These are phyloP conservation scores for Alternaria rosae DNA, from an alignment of 2,329 filamentous ascomycete genomes.

Conservation along the genomic window DNA sequence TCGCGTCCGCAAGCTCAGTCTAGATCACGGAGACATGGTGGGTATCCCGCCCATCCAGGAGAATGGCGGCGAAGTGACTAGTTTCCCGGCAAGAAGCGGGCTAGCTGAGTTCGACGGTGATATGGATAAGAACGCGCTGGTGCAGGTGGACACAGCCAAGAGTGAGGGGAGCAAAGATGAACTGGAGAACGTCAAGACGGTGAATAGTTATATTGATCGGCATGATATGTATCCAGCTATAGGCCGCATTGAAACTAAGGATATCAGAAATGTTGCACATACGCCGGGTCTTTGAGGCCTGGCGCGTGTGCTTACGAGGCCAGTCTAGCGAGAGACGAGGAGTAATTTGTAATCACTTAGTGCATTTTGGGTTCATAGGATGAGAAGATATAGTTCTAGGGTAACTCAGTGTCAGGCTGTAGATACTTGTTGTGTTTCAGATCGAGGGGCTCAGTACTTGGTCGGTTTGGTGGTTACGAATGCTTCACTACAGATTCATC, in stretches of 20 bases:
- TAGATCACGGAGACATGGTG: conserved; percentile 11
- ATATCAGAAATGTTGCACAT: conserved; percentile 46
- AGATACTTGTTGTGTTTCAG: neutral
- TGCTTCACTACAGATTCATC: neutral
- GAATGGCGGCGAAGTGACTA: conserved; percentile 13
- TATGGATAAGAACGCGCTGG: conserved; percentile 33
- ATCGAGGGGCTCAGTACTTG: neutral
- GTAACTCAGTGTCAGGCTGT: neutral
- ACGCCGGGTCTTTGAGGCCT: conserved; percentile 3
- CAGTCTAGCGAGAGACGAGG: neutral
- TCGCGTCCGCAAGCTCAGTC: conserved; percentile 28
- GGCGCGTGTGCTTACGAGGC: neutral
- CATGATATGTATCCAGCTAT: conserved; percentile 54
- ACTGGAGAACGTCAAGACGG: conserved; percentile 39
- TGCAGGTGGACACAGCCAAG: conserved; percentile 37
- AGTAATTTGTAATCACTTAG: neutral
- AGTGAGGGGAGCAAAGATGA: conserved; percentile 30
- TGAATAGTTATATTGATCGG: conserved; percentile 49
- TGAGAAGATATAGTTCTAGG: neutral
- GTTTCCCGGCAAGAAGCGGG: conserved; percentile 11
- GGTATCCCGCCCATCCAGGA: conserved; percentile 18
- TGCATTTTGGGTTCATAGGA: neutral
- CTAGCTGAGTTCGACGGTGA: neutral
- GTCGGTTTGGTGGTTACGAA: neutral
- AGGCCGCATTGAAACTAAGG: conserved; percentile 49